Base-by-base conservation (phyloP, 2,329 filamentous ascomycete genomes). In the Albophoma yamanashiensis region DNA sequence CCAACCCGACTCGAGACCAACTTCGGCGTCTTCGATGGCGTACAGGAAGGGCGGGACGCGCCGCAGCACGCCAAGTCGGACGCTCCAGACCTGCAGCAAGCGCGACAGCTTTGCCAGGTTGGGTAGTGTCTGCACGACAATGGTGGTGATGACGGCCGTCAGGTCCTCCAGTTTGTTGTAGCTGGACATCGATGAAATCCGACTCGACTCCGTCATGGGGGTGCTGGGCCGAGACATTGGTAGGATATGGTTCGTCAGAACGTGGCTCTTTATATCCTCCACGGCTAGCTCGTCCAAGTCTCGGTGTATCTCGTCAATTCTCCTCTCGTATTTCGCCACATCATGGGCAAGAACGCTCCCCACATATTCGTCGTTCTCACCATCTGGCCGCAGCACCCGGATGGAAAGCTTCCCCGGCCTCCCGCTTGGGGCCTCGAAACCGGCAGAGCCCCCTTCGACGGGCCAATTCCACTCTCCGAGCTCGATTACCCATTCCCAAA, bases 221-320 rank as follows among this genome's bases (percentile, higher is more conserved):
- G 73, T 75, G 22, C 67, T 67, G 11, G 74, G 73, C 53, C 75
- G 66, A 27, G 75, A 75, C 25, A 75, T 65, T 78, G 78, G 82
- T 64, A 87, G 76, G 70, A 89, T 87, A 76, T 96, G 89, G 67
- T 89, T 89, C 72, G 88, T 86, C 63, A 97, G 77, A 65, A 97
- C 89, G 69, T 93, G 89, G 53, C 83, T 85, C 76, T 99, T 97
- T 70, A 99, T 86, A 64, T 95, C 91, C 68, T 97, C 90, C 45
- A 95, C 78, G 59, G 89, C 84, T 58, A 94, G 77, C 45, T 83
- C 80, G 60, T 89, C 84, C 76, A 94, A 77, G 60, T 86, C 85
- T 53, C 80, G 78, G 17, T 78, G 80, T 61, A 97, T 95, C 64
- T 89, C 83, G 58, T 89, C 87, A 15, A 95, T 79, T 45, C 92